These are phyloP conservation scores for Pseudoneurospora amorphoporcata DNA, from an alignment of 495 filamentous ascomycete genomes.

Conservation along the genomic window DNA sequence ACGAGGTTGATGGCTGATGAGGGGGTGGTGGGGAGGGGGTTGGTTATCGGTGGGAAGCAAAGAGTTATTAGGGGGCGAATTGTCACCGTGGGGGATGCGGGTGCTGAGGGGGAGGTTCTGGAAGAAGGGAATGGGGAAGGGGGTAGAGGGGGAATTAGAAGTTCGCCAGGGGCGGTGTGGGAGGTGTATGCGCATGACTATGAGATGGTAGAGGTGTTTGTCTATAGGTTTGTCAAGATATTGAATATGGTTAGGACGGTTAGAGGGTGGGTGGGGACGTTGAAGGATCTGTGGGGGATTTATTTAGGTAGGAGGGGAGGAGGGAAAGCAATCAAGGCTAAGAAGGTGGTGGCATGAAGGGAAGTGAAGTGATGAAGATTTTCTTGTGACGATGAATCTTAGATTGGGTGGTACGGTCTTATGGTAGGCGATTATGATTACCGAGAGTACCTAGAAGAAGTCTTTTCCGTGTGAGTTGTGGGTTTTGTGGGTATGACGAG, in stretches of 20 bases:
- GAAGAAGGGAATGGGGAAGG: background rate
- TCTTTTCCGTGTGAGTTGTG: too few species aligned
- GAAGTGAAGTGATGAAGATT: background rate
- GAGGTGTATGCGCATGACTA: constrained; percentile 51
- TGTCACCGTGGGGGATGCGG: background rate
- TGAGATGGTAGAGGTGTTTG: constrained; percentile 42
- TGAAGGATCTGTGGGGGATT: constrained; percentile 32
- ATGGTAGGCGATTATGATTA: too few species aligned
- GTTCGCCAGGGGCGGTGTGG: constrained; percentile 26
- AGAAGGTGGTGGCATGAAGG: background rate
- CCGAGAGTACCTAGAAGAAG: too few species aligned
- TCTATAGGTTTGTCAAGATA: constrained; percentile 32
- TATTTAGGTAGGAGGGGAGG: background rate
- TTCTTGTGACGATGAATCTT: background rate
- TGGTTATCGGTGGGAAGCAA: constrained; percentile 46
- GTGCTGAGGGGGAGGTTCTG: background rate
- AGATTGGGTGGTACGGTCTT: too few species aligned
- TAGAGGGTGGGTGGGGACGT: constrained; percentile 41
- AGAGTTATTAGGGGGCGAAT: constrained; percentile 16
- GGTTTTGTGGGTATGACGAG: too few species aligned
- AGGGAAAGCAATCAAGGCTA: background rate
- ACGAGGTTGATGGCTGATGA: constrained; percentile 36
- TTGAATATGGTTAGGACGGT: constrained; percentile 35
- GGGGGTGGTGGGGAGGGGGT: constrained; percentile 37
- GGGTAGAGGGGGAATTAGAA: background rate